A percentile compares a stretch with the other conserved stretches of the same genome.
These are phyloP conservation scores for Fomitopsis schrenkii DNA, from an alignment of 1,284 basidiomycete species.

Conservation along the genomic window DNA sequence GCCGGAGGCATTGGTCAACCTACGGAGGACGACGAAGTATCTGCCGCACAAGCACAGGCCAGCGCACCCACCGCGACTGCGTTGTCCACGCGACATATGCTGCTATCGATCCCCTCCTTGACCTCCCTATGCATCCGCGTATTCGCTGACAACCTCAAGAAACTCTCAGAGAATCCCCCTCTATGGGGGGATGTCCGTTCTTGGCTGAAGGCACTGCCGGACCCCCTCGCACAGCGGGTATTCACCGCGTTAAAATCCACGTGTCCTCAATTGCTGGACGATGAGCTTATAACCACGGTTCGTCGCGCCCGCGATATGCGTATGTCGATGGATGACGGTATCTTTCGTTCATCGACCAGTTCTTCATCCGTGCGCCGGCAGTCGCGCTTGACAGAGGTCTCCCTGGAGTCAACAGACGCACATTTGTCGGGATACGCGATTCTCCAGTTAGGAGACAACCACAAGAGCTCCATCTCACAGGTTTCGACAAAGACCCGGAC, in stretches of 20 bases:
- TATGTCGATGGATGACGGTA: too few relatives aligned
- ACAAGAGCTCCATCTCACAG: slow-evolving; percentile 46
- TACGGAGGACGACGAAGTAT: slow-evolving; percentile 35
- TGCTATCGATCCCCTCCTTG: slow-evolving; percentile 38
- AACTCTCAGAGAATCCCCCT: slow-evolving; percentile 34
- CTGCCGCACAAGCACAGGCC: slow-evolving; percentile 26
- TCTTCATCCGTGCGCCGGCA: slow-evolving; percentile 54
- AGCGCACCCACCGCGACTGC: slow-evolving; percentile 47
- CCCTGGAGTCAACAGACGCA: slow-evolving; percentile 47
- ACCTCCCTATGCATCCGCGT: slow-evolving; percentile 44
- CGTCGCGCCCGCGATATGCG: slow-evolving; percentile 11
- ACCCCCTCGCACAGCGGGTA: slow-evolving; percentile 44
- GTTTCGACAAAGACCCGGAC: slow-evolving; percentile 52
- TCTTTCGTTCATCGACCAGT: slow-evolving; percentile 29
- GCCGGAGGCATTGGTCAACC: slow-evolving; percentile 7
- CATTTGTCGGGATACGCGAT: slow-evolving; percentile 41
- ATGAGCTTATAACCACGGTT: slow-evolving; percentile 55
- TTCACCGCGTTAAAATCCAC: slow-evolving; percentile 45
- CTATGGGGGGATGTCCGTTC: slow-evolving; percentile 36
- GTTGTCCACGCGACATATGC: slow-evolving; percentile 41
- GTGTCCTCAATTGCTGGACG: slow-evolving; percentile 47
- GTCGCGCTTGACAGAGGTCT: slow-evolving; percentile 47
- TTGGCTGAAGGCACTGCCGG: slow-evolving; percentile 48
- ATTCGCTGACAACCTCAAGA: slow-evolving; percentile 44
- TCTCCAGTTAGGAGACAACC: slow-evolving; percentile 34